phyloP scores from a whole-genome alignment of 345 rosid genomes.

The Camelina sativa region DNA sequence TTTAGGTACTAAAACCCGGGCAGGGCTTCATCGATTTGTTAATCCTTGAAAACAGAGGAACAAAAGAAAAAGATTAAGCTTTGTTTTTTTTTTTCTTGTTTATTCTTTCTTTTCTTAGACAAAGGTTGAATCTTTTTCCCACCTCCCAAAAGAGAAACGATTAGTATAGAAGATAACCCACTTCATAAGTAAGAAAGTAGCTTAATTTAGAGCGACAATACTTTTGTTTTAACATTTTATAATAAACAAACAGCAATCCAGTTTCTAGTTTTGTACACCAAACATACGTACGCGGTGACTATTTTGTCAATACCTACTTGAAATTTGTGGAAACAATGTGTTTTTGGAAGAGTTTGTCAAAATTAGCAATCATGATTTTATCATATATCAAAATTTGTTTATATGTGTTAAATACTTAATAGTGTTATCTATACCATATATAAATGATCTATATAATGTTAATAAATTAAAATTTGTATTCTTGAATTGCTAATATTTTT shows the following conservation, averaged over 20 bases:
- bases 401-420: too few species aligned
- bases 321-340: background rate
- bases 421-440: too few species aligned
- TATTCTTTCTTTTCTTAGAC: slow-evolving; percentile 14
- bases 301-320: background rate
- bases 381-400: too few species aligned
- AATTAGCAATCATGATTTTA: background rate
- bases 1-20: slow-evolving; percentile 50
- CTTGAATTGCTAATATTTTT: background rate
- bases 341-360: background rate
- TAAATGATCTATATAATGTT: too few species aligned
- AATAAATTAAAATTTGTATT: background rate
- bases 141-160: slow-evolving; percentile 9
- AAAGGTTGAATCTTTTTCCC: slow-evolving; percentile 42
- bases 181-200: slow-evolving; percentile 15
- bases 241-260: slow-evolving; percentile 2
- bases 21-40: slow-evolving; percentile 46
- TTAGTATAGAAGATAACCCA: slow-evolving; percentile 31
- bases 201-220: slow-evolving; percentile 22
- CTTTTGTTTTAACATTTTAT: background rate
- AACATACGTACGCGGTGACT: background rate
- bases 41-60: slow-evolving; percentile 5
- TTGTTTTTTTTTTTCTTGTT: background rate
- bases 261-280: slow-evolving; percentile 10
- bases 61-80: background rate